These are phyloP conservation scores for Trichosporon asahii DNA, from an alignment of 1,284 basidiomycete genomes.

Conservation along the genomic window DNA sequence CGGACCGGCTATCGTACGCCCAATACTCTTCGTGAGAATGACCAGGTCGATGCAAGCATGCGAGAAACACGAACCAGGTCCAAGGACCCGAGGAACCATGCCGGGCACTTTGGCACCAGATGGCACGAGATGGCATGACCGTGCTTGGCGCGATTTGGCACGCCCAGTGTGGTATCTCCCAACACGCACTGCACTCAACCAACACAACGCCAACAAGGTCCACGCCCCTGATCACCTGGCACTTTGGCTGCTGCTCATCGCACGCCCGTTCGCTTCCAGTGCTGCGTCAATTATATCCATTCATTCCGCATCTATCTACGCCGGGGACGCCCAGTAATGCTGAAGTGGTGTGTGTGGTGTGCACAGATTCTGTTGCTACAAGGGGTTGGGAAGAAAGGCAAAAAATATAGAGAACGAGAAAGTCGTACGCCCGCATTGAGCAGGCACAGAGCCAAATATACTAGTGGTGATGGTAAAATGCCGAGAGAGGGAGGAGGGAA, in stretches of 20 bases:
- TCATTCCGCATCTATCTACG: constrained; percentile 4
- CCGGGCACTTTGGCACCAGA: too few relatives aligned
- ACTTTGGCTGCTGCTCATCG: background rate
- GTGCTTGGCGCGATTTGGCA: too few relatives aligned
- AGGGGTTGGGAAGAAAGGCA: background rate
- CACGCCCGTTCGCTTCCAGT: background rate
- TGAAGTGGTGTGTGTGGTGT: background rate
- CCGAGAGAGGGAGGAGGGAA: too few relatives aligned
- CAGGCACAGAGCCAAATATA: background rate
- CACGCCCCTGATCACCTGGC: background rate
- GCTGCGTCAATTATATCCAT: background rate
- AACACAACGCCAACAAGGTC: background rate
- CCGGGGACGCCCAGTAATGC: constrained; percentile 2
- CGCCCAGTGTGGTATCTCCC: too few relatives aligned
- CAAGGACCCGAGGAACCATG: background rate
- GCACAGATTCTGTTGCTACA: constrained; percentile 11
- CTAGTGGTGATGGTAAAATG: background rate
- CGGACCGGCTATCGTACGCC: too few relatives aligned
- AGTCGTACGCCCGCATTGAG: background rate
- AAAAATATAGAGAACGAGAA: background rate
- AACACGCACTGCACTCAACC: background rate
- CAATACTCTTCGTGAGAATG: background rate
- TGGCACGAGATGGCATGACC: background rate
- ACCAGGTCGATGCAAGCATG: background rate
- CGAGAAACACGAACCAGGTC: background rate